Percentiles rank a stretch among this genome's conserved stretches.
phyloP scores from a whole-genome alignment of 2,329 filamentous ascomycete genomes.

The Sordariomycetes sp. region DNA sequence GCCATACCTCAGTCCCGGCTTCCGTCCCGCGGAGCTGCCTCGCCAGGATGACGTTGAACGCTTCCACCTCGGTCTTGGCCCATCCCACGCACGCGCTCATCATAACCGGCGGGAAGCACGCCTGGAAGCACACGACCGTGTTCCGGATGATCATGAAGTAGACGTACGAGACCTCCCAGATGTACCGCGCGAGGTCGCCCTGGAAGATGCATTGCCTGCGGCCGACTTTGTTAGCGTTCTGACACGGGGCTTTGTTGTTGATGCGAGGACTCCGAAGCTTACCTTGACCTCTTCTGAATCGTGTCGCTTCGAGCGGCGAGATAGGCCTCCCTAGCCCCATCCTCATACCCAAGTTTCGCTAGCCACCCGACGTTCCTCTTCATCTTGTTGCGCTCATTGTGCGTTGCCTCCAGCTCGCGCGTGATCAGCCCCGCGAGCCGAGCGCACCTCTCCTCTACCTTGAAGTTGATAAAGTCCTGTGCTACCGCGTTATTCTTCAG shows the following conservation, averaged over 20 bases:
- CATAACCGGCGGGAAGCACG: conserved; percentile 74
- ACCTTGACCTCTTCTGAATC: conserved; percentile 77
- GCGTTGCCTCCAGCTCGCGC: conserved; percentile 65
- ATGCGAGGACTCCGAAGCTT: conserved; percentile 15
- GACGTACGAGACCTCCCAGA: conserved; percentile 89
- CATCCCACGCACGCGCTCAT: conserved; percentile 95
- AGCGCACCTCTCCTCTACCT: conserved; percentile 74
- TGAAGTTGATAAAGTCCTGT: conserved; percentile 85
- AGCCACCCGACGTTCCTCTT: conserved; percentile 78
- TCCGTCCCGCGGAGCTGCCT: conserved; percentile 84
- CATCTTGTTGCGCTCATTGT: conserved; percentile 66
- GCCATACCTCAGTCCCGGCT: conserved; percentile 64
- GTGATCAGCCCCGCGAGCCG: conserved; percentile 69
- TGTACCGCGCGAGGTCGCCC: conserved; percentile 83
- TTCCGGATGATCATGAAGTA: conserved; percentile 94
- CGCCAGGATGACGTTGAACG: conserved; percentile 73
- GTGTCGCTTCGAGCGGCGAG: conserved; percentile 66
- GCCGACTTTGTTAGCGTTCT: background rate
- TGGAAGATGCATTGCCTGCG: conserved; percentile 86
- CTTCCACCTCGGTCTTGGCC: conserved; percentile 92
- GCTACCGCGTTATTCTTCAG: conserved; percentile 80
- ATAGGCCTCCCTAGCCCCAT: conserved; percentile 79
- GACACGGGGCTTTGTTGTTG: background rate
- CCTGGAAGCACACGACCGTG: conserved; percentile 80
- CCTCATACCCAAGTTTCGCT: conserved; percentile 77